Conservation (phyloP, 78 protist genomes). For the Protostelium mycophagum region DNA sequence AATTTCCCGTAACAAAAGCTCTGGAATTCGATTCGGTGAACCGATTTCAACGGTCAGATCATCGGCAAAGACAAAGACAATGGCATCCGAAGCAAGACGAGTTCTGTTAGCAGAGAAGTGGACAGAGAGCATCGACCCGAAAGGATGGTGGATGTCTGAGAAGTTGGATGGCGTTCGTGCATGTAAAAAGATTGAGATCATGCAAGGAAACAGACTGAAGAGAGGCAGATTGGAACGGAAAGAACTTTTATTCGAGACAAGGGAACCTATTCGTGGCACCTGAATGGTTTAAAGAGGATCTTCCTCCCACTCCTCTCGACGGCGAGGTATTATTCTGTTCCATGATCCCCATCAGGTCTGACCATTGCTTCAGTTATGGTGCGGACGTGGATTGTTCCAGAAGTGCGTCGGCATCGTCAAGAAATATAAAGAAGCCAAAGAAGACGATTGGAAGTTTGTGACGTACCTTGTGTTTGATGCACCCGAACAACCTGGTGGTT, state of each 20-base stretch:
- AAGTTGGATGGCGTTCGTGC: conserved; percentile 42
- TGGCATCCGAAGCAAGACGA: background rate
- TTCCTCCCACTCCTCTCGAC: conserved; percentile 9
- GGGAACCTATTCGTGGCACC: conserved; percentile 29
- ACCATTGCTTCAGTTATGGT: background rate
- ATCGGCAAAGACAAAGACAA: too few species aligned
- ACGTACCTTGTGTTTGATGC: conserved; percentile 33
- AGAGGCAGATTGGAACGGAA: conserved; percentile 13
- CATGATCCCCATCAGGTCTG: background rate
- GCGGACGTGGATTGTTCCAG: conserved; percentile 25
- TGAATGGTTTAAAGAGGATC: conserved; percentile 7
- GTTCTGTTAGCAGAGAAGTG: conserved; percentile 4
- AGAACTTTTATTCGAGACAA: conserved; percentile 10
- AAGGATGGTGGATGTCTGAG: conserved; percentile 42
- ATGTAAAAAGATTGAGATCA: background rate
- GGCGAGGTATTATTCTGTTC: conserved; percentile 1
- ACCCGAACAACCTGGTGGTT: background rate
- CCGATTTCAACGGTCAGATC: too few species aligned
- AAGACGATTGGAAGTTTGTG: conserved; percentile 14
- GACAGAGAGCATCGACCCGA: conserved; percentile 8
- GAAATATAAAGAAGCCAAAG: background rate
- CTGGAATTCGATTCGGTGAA: too few species aligned
- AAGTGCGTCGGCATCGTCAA: conserved; percentile 17
- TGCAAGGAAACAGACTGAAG: background rate
- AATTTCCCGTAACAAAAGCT: too few species aligned